Base-by-base conservation (phyloP, 495 filamentous ascomycete genomes). In the Penicillium soppii region DNA sequence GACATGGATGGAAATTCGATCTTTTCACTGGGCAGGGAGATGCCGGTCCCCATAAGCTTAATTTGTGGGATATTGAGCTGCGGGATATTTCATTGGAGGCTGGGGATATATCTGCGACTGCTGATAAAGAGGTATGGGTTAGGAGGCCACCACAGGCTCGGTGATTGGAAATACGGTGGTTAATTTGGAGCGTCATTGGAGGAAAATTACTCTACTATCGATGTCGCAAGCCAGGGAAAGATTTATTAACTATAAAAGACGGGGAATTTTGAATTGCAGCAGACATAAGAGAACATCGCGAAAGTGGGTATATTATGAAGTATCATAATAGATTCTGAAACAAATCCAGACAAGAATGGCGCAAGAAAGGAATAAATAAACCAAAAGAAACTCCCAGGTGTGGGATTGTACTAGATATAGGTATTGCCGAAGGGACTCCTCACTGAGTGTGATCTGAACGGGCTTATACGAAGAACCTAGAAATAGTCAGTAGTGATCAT, bases 1-100 rank as follows among this genome's bases (percentile, higher is more conserved):
- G 77, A 56, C 76, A 80, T 57, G 67, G 67, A n/a, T 80, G 76
- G 76, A 74, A 70, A 2, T 80, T 80, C 59, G 76, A 80, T 52
- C 55, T 80, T 22, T 74, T 74, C 40, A 68, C 73, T 0, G 76
- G 76, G 15, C 54, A 56, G 48, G 61, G 67, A 10, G 76, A 80
- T 42, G 61, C 71, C 5, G 72, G 66, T 7, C 73, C 54, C 30
- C 77, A 80, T 47, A 67, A 60, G 53, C 58, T 80, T 21, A 69
- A 67, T 21, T 57, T 70, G 23, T 80, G 76, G 76, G 76, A 80
- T 54, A 71, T 76, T 2, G 65, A 78, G 49, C 37, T 78, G 23
- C 69, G 76, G 16, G 61, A 67, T 40, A 15, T 17, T 8, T 36
- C 54, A 5, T n/a, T 7, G 13, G 38, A 23, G 22, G 5, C 17